Evolutionary conservation across 2,329 filamentous ascomycete genomes (phyloP).

Genomic region (Samsoniella hepiali): DNA sequence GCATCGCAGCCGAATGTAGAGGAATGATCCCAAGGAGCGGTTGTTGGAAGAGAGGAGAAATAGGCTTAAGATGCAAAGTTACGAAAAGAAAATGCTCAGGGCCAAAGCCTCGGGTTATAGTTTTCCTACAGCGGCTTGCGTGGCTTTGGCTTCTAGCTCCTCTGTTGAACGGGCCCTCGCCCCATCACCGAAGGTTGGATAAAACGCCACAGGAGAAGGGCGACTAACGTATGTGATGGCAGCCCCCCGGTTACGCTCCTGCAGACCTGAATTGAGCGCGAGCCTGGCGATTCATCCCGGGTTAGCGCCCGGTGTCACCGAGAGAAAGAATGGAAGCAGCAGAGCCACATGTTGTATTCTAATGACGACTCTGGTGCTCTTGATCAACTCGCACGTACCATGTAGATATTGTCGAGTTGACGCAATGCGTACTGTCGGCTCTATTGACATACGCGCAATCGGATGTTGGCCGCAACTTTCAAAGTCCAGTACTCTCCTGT

Average conservation of each 20-base stretch:
- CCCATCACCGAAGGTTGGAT: not conserved
- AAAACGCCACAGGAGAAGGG: conserved; percentile 1
- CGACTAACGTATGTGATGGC: not conserved
- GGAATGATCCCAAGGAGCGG: not conserved
- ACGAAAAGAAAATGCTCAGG: not conserved
- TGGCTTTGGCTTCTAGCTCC: not conserved
- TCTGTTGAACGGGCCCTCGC: not conserved
- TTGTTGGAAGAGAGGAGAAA: not conserved
- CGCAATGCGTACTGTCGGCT: not conserved
- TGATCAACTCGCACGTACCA: no score
- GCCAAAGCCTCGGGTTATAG: not conserved
- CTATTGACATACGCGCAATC: not conserved
- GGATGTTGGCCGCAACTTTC: not conserved
- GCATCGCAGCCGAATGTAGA: not conserved
- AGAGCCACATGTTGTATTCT: not conserved
- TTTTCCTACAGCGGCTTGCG: not conserved
- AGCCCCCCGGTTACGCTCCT: not conserved
- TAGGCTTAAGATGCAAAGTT: not conserved
- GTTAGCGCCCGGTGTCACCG: not conserved
- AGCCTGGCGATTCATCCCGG: not conserved
- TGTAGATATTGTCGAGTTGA: not conserved
- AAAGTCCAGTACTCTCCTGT: not conserved
- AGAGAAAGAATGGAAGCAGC: not conserved
- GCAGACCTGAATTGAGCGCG: not conserved
- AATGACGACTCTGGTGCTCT: not conserved